Conservation (phyloP, 345 rosid genomes). For the Rhizophora mangle region DNA sequence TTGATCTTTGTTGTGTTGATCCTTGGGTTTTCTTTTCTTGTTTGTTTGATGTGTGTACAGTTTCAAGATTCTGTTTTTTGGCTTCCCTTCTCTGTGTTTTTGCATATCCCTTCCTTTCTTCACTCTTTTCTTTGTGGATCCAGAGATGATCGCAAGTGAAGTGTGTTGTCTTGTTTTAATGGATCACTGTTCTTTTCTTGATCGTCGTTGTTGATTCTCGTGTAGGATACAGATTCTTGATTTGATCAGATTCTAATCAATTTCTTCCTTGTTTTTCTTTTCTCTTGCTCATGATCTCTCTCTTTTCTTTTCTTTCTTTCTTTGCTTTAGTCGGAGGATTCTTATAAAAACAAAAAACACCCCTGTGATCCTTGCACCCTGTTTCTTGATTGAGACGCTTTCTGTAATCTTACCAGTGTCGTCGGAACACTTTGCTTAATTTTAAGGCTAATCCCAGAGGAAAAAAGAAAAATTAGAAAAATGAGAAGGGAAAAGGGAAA, state of each 20-base stretch:
- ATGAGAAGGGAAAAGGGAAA: no score
- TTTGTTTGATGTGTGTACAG: not conserved
- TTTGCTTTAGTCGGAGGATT: not conserved
- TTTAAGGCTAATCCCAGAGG: no score
- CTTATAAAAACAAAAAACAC: not conserved
- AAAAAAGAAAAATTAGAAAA: no score
- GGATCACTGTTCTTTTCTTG: not conserved
- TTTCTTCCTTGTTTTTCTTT: not conserved
- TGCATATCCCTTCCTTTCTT: not conserved
- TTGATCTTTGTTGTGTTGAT: no score
- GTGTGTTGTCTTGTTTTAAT: not conserved
- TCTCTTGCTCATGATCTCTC: not conserved
- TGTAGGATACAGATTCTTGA: not conserved
- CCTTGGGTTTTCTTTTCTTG: not conserved
- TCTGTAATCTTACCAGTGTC: no score
- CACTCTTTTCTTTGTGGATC: constrained; percentile 2
- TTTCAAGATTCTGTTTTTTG: not conserved
- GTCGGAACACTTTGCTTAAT: no score
- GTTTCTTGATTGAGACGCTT: no score
- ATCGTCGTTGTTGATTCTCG: not conserved
- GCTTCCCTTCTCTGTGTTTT: not conserved
- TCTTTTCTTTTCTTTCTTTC: not conserved
- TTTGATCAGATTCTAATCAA: not conserved
- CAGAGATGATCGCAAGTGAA: constrained; percentile 6
- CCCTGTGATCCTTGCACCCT: no score